Base-by-base conservation (phyloP, 140 eudicot genomes). In the Oenanthe javanica region DNA sequence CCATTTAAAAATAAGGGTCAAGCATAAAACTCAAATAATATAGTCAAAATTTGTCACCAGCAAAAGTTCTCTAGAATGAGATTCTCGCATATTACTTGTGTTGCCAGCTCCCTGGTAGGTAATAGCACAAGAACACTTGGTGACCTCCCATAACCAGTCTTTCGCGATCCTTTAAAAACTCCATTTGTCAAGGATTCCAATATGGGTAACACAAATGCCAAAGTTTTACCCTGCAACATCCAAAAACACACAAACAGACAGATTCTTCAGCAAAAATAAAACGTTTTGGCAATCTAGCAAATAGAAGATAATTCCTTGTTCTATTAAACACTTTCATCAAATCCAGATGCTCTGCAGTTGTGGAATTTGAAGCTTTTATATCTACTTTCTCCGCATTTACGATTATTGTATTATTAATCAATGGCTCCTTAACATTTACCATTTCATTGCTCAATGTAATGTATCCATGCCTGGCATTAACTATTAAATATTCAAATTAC, bases 191-290 rank as follows among this genome's bases (percentile, higher is more conserved):
- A 27, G 27, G 99, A 95, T 76, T 92, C 99, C 81, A 92, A 66
- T 80, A 95, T 89, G 0, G 97, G 99, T 83, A 92, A 91, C 81
- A 95, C 95, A 84, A 91, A 95, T 40, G 97, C 97, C 83, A 95
- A 85, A 19, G 97, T 92, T 83, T 95, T 95, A 6, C 99, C 97
- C 97, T 92, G 86, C 19, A 77, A 12, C 31, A 25, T n/a, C n/a
- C 4, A 13, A 63, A 80, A 80, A 69, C 51, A 52, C 27, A 42
- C 76, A 23, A 18, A 49, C 36, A 45, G 5, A 63, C 13, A 6
- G 57, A 16, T 16, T 72, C 7, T 31, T 79, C 45, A 73, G 70
- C 9, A 79, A 14, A 23, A 31, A 31, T 31, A 31, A 31, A 59
- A 19, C 11, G 1, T 23, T 59, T 2, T 61, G 31, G 6, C 4